Evolutionary conservation across 2,329 filamentous ascomycete genomes (phyloP), one percentile per base, ranked within the genome.

Genomic region (Diplodia corticola): DNA sequence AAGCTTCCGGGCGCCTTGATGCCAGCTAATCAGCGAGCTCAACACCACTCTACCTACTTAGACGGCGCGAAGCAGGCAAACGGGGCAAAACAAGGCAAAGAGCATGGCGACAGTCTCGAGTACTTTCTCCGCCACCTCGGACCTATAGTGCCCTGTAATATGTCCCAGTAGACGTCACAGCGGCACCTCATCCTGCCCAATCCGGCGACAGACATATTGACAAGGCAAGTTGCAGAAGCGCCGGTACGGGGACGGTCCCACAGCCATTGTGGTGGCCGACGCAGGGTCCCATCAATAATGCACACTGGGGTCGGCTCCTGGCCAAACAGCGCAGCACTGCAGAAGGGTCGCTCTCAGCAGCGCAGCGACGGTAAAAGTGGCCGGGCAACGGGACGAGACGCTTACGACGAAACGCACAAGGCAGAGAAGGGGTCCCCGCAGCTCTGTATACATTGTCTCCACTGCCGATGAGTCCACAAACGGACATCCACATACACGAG

Each of bases 291-390:
- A 61, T 35, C 26, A 49, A 35, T 6, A 49, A 35, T 6, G 26
- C 40, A 10, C 28, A 24, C 44, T 35, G 40, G 57, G 57, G 40
- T 61, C 57, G 57, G 57, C 57, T 60, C 57, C 33, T 60, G 40
- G 57, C 57, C 28, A 20, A 44, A 49, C 57, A 61, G 26, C 57
- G 10, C 57, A 49, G 44, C 57, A 49, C 3, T 61, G 57, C 57
- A 61, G 44, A 17, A 17, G 44, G 37, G 24, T 40, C 37, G 28
- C 37, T 46, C 4, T 37, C 22, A 40, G 15, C 24, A 49, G 10
- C 22, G 26, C 3, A 60, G 13, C 46, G 24, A 60, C 20, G n/a
- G 17, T 17, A 28, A 6, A 28, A 6, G 28, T 28, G 28, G 28
- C 28, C 28, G 28, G 28, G 1, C 28, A 17, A n/a, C 6, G 5